Evolutionary conservation across 257 asterid genomes (phyloP), one percentile per base, ranked within the genome.

Genomic region (Rhazya stricta): DNA sequence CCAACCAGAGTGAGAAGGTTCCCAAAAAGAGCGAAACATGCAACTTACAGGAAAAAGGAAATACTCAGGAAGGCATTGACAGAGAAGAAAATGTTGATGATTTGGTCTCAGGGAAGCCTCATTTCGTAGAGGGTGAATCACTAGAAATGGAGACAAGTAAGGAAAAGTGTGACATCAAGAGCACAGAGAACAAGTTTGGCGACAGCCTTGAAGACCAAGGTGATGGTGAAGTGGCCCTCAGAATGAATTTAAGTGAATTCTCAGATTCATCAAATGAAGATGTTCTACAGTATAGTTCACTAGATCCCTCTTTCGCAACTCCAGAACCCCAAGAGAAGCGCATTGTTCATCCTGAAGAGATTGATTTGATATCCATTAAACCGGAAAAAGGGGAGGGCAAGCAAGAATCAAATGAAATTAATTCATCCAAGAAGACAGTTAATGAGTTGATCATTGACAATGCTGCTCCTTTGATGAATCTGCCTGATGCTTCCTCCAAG

Each of bases 311-410:
- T 51, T 68, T 53, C 7, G 1, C 37, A 60, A 51, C 42, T 51
- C 66, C 78, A 16, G 83, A 82, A 9, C 48, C 78, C 72, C 50
- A 71, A 58, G 77, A 77, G 4, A 78, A 83, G 41, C 37, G 23
- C 10, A 29, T 74, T 72, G 9, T 34, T 76, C 80, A 70, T 30
- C 78, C 30, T 16, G 79, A 82, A 67, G 83, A 82, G 77, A 50
- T 23, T 53, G 71, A 54, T 37, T 46, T 58, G 54, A 60, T 2
- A 45, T 29, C 51, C 27, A 60, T 1, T 11, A 74, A 76, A 79
- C 72, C 76, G 29, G 85, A 69, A 67, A 75, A 61, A 50, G 53
- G 1, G 7, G 80, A 69, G 68, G 30, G 53, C 11, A 74, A 69
- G 72, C 57, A 62, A 48, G 61, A 56, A 63, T 66, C n/a, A 8